A percentile compares a stretch with the other conserved stretches of the same genome.
These are phyloP conservation scores for Boletellus emodensis DNA, from an alignment of 768 basidiomycete species.

Conservation along the genomic window DNA sequence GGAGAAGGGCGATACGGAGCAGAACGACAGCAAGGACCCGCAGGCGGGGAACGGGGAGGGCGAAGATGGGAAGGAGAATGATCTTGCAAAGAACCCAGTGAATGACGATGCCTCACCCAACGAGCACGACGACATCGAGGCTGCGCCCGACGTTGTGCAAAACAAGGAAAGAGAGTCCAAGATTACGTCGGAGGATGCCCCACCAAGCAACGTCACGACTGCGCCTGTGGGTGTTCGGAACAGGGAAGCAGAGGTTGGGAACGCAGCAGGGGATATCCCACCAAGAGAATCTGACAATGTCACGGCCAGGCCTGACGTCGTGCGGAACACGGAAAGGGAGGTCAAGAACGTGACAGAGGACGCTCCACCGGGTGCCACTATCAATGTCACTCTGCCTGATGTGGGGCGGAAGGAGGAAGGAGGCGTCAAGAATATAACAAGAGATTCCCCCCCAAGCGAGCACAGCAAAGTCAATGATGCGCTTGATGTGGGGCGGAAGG, in stretches of 20 bases:
- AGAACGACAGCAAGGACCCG: background rate
- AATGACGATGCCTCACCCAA: background rate
- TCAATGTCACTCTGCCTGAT: too few relatives aligned
- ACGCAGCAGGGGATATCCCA: background rate
- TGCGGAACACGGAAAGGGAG: too few relatives aligned
- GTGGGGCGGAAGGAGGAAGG: too few relatives aligned
- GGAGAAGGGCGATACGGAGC: slow-evolving; percentile 8
- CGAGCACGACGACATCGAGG: background rate
- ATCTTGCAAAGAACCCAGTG: background rate
- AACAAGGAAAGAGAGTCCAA: background rate
- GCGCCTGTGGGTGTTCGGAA: background rate
- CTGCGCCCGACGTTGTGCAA: background rate
- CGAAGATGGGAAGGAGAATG: background rate
- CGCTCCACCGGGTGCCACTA: too few relatives aligned
- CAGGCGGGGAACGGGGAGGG: background rate
- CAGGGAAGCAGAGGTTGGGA: background rate
- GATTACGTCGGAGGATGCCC: background rate
- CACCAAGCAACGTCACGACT: background rate
- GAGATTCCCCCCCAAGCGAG: too few relatives aligned
- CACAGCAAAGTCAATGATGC: too few relatives aligned
- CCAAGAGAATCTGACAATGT: background rate
- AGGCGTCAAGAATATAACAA: too few relatives aligned
- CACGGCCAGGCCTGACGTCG: background rate
- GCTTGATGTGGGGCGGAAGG: too few relatives aligned
- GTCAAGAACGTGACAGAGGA: too few relatives aligned